Evolutionary conservation across 108 stramenopile genomes (phyloP), one percentile per base, ranked within the genome.

Genomic region (Aurantiochytrium sp.): DNA sequence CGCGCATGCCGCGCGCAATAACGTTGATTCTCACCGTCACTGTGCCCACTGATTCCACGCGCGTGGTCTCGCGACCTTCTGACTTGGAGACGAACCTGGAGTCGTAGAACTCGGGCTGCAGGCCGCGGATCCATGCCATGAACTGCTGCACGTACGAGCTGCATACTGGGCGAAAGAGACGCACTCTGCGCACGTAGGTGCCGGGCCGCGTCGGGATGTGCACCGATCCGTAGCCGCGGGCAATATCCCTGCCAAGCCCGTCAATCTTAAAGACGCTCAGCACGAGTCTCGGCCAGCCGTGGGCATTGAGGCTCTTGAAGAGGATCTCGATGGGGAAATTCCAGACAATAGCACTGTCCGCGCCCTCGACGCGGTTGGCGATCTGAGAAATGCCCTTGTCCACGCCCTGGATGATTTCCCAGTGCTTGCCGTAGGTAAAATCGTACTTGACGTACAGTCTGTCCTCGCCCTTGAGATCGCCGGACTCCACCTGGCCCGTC

Each of bases 221-320:
- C 3, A 95, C 85, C 19, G 93, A 93, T 4, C 95, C 94, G 88
- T 96, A 96, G 4, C 96, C 96, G 41, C 93, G 87, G 0, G 95
- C 86, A 53, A 94, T 92, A 86, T 96, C 95, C 19, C 95, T 89
- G 1, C 95, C 96, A 22, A 96, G 52, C 34, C 89, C 91, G 89
- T 96, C 96, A 39, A 95, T 89, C 27, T 94, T 94, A 69, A 94
- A 95, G 55, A 95, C 91, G 53, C 90, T 92, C 36, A 96, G 34
- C 10, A 92, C 94, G 21, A 96, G 69, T 3, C 96, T 90, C n/a
- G 96, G 96, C 96, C 96, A 96, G 2, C 96, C 96, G 87, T 89
- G 90, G 0, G 95, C 92, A 59, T 95, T 96, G 0, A 95, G 95
- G 4, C 95, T 88, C 86, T 94, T 94, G 89, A 95, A 95, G 24